Base-by-base conservation (phyloP, 768 basidiomycete genomes). In the Sistotremastrum suecicum region DNA sequence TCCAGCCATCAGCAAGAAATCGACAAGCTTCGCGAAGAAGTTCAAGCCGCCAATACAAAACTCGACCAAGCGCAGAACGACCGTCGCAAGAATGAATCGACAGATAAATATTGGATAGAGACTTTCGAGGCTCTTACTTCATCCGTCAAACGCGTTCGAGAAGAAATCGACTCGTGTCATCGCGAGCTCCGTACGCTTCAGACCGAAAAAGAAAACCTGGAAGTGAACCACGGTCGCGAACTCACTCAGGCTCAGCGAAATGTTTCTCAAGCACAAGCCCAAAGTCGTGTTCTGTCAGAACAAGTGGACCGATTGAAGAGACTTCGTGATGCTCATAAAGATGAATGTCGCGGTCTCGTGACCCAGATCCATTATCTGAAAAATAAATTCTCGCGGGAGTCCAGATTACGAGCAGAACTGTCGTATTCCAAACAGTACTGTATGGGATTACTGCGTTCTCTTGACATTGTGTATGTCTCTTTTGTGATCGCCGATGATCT, bases 341-440 rank as follows among this genome's bases (percentile, higher is more conserved):
- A 77, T 50, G 90, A 97, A 58, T 83, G 84, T 66, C 91, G 90
- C 57, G 88, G 89, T 6, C 67, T 97, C 12, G 78, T 98, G 42
- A 76, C 87, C 5, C 89, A 95, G 60, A 89, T 95, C 48, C 74
- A 72, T 37, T 97, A 95, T 62, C 70, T 98, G 53, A 94, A 98
- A 60, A 83, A 84, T 45, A 89, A 88, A 58, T 92, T 81, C 61
- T 83, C 76, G 3, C 74, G 94, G 29, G 95, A 99, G 64, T 75
- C 80, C 7, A 69, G 71, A 1, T 75, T 95, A 68, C 75, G 94
- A 34, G 69, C 68, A 48, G 80, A 79, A 53, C 68, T 97, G 39
- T 68, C 71, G 10, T 79, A 89, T 55, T 95, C 98, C 66, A 99
- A 99, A 59, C 67, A 73, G 41, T 97, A 97, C 59, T 69, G 98